Percentiles rank a stretch among this genome's conserved stretches.
Evolutionary conservation across 176 grass and related monocot species (phyloP).

Genomic region (Zea luxurians): DNA sequence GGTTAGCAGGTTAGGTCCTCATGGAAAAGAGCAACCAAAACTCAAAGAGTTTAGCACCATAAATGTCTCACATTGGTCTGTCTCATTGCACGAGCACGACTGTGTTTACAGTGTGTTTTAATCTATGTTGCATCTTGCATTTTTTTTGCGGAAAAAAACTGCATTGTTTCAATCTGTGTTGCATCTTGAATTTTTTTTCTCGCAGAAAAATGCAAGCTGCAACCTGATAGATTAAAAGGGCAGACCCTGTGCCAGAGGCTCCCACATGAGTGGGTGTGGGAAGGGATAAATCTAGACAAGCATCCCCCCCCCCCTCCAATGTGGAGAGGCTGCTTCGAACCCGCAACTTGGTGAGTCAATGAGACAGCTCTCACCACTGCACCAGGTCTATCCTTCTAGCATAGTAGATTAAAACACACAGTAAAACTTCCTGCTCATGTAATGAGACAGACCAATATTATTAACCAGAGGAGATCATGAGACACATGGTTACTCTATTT

Average conservation of each 20-base stretch:
- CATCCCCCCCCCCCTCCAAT: too few species aligned
- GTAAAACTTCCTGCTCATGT: not conserved
- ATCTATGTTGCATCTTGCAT: not conserved
- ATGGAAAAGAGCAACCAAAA: slow-evolving; percentile 21
- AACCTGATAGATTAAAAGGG: too few species aligned
- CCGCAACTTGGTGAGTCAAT: too few species aligned
- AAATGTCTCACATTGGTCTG: not conserved
- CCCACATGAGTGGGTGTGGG: too few species aligned
- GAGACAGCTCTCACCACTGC: too few species aligned
- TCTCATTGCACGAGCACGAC: not conserved
- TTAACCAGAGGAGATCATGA: slow-evolving; percentile 10
- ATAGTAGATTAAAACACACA: not conserved
- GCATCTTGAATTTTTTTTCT: too few species aligned
- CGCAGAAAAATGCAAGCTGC: not conserved
- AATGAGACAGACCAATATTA: not conserved
- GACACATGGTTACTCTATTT: not conserved
- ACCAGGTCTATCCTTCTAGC: too few species aligned
- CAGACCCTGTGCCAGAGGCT: too few species aligned
- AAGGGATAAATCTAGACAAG: too few species aligned
- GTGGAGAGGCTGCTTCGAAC: too few species aligned
- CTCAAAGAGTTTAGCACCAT: not conserved
- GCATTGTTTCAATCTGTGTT: not conserved
- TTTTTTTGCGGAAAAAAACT: too few species aligned
- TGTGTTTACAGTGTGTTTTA: not conserved
- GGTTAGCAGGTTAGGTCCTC: not conserved